Evolutionary conservation across 148 eudicot genomes (phyloP), one percentile per base, ranked within the genome.

Genomic region (Camellia japonica): DNA sequence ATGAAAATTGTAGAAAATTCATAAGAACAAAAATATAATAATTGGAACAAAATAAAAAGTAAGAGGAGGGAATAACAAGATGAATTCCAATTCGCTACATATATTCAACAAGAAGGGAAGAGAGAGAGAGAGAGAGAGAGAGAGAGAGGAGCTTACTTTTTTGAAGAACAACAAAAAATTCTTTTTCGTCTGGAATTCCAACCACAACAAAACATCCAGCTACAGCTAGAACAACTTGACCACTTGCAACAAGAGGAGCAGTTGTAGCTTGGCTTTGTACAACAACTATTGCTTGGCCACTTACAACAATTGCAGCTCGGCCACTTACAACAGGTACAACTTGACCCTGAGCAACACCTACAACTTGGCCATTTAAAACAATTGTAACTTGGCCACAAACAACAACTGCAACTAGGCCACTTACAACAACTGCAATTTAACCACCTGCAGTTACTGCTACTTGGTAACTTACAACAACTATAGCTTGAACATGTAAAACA

Each of bases 221-320:
- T 73, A 55, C 62, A 56, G 38, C 75, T 11, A 23, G 75, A 51
- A 30, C 61, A 52, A 14, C 61, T 51, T 54, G 61, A 44, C 19
- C 19, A 60, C n/a, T 15, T 54, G 30, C 30, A 30, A 30, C 30
- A 30, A 30, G 30, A 30, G 30, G 30, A 30, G 30, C 64, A 61
- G 64, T 7, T 61, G 64, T 20, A 61, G 20, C 23, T 61, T 4
- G 75, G 60, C 30, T 20, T 4, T 18, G 5, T 60, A 60, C 19
- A 60, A 7, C 64, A 60, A 8, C 20, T 60, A 8, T 20, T 15
- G 20, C 23, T 61, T 4, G 75, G 60, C 30, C 11, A 55, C 43
- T 72, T 72, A 23, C 60, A 72, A 9, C 75, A 72, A 8, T n/a
- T 52, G 7, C 75, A 72, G 61, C 75, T 72, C 10, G 30, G 55